Base-by-base conservation (phyloP, 1,284 basidiomycete species). In the Sphagnurus paluster region DNA sequence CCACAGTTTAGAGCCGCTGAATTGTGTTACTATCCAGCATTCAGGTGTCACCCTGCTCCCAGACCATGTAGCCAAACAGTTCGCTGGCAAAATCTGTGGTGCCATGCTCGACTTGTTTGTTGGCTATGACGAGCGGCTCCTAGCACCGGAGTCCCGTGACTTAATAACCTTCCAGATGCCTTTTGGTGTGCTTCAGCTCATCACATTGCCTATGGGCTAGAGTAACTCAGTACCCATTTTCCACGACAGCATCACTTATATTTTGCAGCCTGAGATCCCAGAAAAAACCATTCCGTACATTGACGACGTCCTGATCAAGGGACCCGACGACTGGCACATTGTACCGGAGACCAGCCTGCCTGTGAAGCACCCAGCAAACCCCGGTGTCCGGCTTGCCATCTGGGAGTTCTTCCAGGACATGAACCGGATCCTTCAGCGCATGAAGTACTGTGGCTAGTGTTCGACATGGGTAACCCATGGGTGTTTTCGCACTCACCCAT, bases 141-240 rank as follows among this genome's bases (percentile, higher is more conserved):
- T 73, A 2, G 57, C 49, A 0, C 35, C 49, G 20, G 4, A 17
- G 1, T 69, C 64, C 0, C 38, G 64, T 2, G 67, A 71, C 36
- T 34, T 62, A 1, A 68, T 64, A 0, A 65, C 62, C 0, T 65
- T 65, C 35, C 57, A 55, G 23, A 60, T 58, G 0, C 62, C 58
- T 0, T 50, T 58, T 8, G 57, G 60, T 0, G 52, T 50, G 0
- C 35, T 60, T 1, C 32, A 44, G 3, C 47, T 64, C 2, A 58
- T 57, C 10, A 58, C 53, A 0, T 46, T 72, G 0, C 70, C 68
- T 0, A 69, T 68, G 67, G 71, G 71, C 0, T 74, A 60, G 61
- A 70, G 68, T 0, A 71, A 73, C 39, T 71, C 64, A 0, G 62
- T 69, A 0, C 62, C 63, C 0, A 65, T 69, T 10, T 65, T 69